These are phyloP conservation scores for Thyridium curvatum DNA, from an alignment of 2,329 filamentous ascomycete species.

Conservation along the genomic window DNA sequence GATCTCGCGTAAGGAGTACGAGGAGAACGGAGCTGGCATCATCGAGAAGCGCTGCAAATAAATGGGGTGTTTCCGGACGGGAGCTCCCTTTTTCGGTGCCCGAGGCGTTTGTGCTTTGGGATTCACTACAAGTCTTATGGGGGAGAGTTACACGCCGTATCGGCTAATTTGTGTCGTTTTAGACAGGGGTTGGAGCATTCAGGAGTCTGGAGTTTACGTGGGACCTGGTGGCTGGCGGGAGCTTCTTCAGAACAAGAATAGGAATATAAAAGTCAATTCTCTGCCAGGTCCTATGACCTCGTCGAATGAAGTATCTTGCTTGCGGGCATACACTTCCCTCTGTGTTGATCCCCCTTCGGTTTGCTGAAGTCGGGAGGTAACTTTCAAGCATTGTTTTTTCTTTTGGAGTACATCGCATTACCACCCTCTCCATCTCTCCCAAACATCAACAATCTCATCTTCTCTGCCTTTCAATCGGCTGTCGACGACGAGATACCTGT, in stretches of 20 bases:
- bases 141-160: neutral
- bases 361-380: no score
- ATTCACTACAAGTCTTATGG: neutral
- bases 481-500: conserved; percentile 71
- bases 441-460: conserved; percentile 67
- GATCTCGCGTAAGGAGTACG: conserved; percentile 96
- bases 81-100: no score
- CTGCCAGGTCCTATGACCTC: neutral
- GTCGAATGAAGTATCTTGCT: no score
- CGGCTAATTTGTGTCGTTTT: no score
- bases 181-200: neutral
- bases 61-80: neutral
- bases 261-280: no score
- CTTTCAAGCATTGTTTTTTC: no score
- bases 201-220: neutral
- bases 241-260: no score
- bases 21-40: conserved; percentile 84
- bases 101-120: no score
- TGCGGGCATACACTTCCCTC: no score
- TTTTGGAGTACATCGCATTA: conserved; percentile 31
- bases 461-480: conserved; percentile 44
- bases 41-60: conserved; percentile 96
- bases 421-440: conserved; percentile 67
- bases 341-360: no score
- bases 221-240: no score